These are phyloP conservation scores for Sporothrix curviconia DNA, from an alignment of 2,329 filamentous ascomycete genomes.

Conservation along the genomic window DNA sequence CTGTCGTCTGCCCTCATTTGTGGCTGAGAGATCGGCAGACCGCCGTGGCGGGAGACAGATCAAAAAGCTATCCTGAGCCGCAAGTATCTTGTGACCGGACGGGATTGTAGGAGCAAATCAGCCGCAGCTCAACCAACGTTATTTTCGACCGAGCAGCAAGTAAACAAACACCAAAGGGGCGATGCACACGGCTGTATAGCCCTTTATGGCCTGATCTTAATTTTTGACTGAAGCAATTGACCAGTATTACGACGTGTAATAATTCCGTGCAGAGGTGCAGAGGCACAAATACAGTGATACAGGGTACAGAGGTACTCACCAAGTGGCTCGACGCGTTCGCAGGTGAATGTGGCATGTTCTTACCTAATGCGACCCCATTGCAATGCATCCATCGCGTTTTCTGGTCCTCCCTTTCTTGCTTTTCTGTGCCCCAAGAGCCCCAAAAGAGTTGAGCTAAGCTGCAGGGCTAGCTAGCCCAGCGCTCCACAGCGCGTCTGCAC, in stretches of 20 bases:
- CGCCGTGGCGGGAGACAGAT: neutral
- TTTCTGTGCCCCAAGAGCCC: neutral
- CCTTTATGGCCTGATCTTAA: no score
- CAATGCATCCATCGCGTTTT: neutral
- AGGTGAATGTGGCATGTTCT: neutral
- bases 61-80: no score
- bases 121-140: no score
- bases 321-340: neutral
- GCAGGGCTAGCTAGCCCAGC: neutral
- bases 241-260: no score
- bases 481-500: neutral
- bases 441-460: neutral
- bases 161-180: no score
- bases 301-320: no score
- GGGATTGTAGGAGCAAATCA: neutral
- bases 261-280: no score
- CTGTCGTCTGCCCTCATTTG: slow-evolving; percentile 1
- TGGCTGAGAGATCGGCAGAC: slow-evolving; percentile 5
- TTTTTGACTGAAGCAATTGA: no score
- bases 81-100: neutral
- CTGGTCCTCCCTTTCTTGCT: neutral
- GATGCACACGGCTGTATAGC: no score
- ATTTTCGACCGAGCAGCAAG: no score
- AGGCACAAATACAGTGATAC: no score
- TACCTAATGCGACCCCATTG: neutral